Conservation (phyloP, 2,329 filamentous ascomycete genomes). For the Talaromyces amestolkiae region DNA sequence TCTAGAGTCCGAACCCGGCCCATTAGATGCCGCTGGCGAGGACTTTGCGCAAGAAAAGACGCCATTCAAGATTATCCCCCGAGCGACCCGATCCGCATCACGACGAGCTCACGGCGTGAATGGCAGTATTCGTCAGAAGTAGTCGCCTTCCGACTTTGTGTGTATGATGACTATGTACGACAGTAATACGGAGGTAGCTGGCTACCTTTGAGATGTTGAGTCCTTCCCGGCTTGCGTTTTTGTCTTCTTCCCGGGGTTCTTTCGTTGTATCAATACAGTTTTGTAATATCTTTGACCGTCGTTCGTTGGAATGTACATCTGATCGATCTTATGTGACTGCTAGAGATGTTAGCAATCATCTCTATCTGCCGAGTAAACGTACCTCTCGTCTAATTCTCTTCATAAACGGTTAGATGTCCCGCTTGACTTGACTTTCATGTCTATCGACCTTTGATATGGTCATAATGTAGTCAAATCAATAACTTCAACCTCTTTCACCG, state of each 20-base stretch:
- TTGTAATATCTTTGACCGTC: constrained; percentile 5
- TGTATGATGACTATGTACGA: constrained; percentile 20
- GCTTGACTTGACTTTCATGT: too few relatives aligned
- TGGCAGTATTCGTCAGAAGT: constrained; percentile 41
- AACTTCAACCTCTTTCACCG: not conserved
- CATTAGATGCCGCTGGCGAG: constrained; percentile 23
- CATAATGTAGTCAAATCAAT: constrained; percentile 1
- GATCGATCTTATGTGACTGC: not conserved
- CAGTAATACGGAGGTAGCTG: constrained; percentile 16
- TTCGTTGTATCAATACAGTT: constrained; percentile 10
- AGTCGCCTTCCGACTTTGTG: not conserved
- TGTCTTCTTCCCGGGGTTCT: constrained; percentile 3
- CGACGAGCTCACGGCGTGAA: constrained; percentile 37
- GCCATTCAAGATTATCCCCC: constrained; percentile 24
- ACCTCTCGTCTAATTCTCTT: not conserved
- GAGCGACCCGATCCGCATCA: constrained; percentile 40
- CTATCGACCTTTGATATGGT: too few relatives aligned
- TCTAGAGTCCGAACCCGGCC: constrained; percentile 26
- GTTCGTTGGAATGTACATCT: constrained; percentile 1
- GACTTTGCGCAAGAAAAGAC: constrained; percentile 29
- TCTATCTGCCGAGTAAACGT: not conserved
- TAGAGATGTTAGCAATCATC: not conserved
- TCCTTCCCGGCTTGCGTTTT: not conserved
- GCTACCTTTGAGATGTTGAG: constrained; percentile 16
- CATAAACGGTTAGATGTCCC: not conserved